Conservation (phyloP, 371 early-diverging fungal genomes). For the Apophysomyces ossiformis region DNA sequence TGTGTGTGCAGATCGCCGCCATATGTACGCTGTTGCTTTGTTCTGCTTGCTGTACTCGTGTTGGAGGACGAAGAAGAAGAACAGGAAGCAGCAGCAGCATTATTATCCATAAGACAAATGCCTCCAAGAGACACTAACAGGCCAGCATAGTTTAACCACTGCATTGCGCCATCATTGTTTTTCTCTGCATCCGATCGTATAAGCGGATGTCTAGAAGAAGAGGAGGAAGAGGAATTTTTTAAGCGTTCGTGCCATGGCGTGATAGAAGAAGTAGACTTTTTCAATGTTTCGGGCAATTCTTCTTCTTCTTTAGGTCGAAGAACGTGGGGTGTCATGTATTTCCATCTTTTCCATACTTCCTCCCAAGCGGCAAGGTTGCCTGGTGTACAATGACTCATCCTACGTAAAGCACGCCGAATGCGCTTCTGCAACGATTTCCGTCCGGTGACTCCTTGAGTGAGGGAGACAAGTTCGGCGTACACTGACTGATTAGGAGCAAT, state of each 20-base stretch:
- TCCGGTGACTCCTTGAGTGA: constrained; percentile 67
- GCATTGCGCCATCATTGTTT: constrained; percentile 43
- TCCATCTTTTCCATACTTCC: constrained; percentile 85
- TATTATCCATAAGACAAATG: constrained; percentile 53
- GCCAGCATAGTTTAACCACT: constrained; percentile 77
- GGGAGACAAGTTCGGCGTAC: constrained; percentile 71
- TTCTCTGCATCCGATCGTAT: constrained; percentile 29
- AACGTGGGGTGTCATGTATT: constrained; percentile 59
- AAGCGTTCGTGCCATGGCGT: constrained; percentile 49
- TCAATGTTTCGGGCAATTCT: constrained; percentile 34
- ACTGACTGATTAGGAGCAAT: constrained; percentile 74
- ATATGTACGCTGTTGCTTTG: no score
- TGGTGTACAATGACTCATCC: constrained; percentile 70
- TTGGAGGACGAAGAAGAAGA: no score
- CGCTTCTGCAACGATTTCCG: constrained; percentile 82
- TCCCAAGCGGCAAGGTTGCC: constrained; percentile 89
- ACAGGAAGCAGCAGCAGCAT: no score
- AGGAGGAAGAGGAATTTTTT: constrained; percentile 20
- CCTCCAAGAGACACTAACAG: constrained; percentile 75
- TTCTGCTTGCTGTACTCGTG: no score
- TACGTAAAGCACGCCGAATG: constrained; percentile 71
- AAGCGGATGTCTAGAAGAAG: constrained; percentile 23
- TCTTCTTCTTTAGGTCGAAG: constrained; percentile 54
- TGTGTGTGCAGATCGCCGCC: constrained; percentile 13
- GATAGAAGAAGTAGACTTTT: constrained; percentile 15